phyloP scores from a whole-genome alignment of 1,284 basidiomycete species.

The Xerocomus amazonicus region DNA sequence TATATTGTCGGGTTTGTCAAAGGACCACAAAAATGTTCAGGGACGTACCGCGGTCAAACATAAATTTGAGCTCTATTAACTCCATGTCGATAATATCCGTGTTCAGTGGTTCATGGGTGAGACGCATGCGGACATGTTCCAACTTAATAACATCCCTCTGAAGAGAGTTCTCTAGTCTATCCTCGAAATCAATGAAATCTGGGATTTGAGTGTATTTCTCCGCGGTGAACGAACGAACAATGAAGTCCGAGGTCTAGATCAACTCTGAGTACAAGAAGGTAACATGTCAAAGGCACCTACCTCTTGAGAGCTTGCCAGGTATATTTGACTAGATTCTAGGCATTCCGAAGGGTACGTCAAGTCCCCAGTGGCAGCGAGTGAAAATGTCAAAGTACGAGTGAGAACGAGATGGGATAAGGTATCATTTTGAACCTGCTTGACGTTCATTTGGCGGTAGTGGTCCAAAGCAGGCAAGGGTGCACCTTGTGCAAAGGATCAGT shows the following conservation, averaged over 20 bases:
- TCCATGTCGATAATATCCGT: constrained; percentile 74
- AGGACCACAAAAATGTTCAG: constrained; percentile 7
- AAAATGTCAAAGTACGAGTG: constrained; percentile 77
- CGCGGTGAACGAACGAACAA: constrained; percentile 68
- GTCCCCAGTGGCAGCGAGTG: constrained; percentile 66
- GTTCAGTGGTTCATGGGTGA: constrained; percentile 67
- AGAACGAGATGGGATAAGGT: constrained; percentile 80
- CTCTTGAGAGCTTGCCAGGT: constrained; percentile 72
- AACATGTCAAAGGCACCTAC: constrained; percentile 35
- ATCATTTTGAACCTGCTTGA: constrained; percentile 83
- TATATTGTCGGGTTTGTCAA: constrained; percentile 27
- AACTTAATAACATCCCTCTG: constrained; percentile 75
- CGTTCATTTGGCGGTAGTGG: constrained; percentile 70
- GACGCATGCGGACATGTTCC: constrained; percentile 77
- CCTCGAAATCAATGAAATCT: constrained; percentile 76
- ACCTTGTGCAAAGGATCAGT: constrained; percentile 39
- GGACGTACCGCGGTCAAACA: constrained; percentile 69
- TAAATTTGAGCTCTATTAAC: constrained; percentile 77
- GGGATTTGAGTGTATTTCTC: constrained; percentile 86
- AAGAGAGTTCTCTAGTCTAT: constrained; percentile 73
- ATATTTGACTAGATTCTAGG: constrained; percentile 74
- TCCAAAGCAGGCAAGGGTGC: constrained; percentile 66
- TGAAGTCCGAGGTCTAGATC: constrained; percentile 69
- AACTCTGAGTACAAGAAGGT: constrained; percentile 4
- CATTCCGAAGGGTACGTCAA: constrained; percentile 69